phyloP scores from a whole-genome alignment of 2,329 filamentous ascomycete genomes.

The Endocalyx cinctus region DNA sequence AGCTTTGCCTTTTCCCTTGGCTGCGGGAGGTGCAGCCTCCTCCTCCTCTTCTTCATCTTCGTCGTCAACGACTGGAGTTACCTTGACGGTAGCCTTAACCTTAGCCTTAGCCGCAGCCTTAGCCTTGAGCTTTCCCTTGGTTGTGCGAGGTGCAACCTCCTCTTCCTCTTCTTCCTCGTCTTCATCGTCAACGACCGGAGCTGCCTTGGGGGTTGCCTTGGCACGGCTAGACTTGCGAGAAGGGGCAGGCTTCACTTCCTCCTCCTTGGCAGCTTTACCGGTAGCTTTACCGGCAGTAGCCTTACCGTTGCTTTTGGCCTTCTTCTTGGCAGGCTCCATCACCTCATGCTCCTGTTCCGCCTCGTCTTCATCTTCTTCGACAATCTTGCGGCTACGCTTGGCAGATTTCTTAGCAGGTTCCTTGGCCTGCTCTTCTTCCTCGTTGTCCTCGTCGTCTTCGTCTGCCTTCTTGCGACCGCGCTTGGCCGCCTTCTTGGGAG shows the following conservation, averaged over 20 bases:
- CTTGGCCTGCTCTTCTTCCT: constrained; percentile 29
- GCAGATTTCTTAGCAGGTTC: constrained; percentile 33
- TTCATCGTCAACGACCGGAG: constrained; percentile 16
- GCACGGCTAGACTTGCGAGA: constrained; percentile 27
- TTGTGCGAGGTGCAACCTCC: constrained; percentile 27
- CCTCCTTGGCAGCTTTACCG: constrained; percentile 15
- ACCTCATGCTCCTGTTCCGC: background rate
- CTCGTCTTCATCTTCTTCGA: constrained; percentile 13
- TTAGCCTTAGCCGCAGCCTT: constrained; percentile 17
- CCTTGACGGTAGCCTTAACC: constrained; percentile 16
- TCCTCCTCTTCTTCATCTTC: constrained; percentile 16
- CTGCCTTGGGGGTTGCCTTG: constrained; percentile 22
- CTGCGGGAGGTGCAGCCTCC: constrained; percentile 27
- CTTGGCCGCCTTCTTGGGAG: constrained; percentile 29
- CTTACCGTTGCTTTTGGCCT: constrained; percentile 25
- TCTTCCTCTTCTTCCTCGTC: constrained; percentile 23
- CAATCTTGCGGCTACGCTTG: constrained; percentile 5
- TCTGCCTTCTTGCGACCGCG: constrained; percentile 29
- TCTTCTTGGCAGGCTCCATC: constrained; percentile 21
- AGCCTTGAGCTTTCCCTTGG: constrained; percentile 21
- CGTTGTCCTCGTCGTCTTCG: constrained; percentile 23
- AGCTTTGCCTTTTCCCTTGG: constrained; percentile 21
- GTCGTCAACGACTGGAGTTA: constrained; percentile 11
- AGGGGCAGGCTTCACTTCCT: constrained; percentile 21
- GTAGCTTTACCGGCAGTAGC: constrained; percentile 20